Evolutionary conservation across 2,329 filamentous ascomycete genomes (phyloP).

Genomic region (Cercospora beticola): DNA sequence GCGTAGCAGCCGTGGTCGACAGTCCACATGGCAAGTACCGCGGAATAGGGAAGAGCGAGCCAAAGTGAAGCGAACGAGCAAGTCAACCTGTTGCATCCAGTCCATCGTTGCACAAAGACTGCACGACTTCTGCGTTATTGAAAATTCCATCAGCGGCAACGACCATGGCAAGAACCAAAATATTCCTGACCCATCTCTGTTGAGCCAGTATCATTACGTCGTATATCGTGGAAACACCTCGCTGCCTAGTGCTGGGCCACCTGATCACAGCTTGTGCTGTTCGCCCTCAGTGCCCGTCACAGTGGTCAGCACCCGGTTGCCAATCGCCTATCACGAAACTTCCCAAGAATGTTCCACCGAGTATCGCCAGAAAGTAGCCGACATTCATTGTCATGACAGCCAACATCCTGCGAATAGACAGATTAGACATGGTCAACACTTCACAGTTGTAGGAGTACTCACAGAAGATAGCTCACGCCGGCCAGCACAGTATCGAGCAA

Average conservation of each 20-base stretch:
- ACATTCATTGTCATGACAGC: slow-evolving; percentile 87
- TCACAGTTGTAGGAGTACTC: slow-evolving; percentile 45
- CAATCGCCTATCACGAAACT: slow-evolving; percentile 35
- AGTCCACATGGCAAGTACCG: too few species aligned
- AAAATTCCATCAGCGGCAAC: too few species aligned
- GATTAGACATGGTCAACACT: background rate
- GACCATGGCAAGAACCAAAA: too few species aligned
- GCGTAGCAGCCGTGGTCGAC: too few species aligned
- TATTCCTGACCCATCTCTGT: too few species aligned
- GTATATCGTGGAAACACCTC: background rate
- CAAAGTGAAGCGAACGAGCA: too few species aligned
- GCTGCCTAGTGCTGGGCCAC: background rate
- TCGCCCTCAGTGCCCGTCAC: slow-evolving; percentile 22
- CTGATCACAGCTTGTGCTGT: background rate
- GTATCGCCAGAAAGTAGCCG: slow-evolving; percentile 74
- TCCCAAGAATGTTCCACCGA: slow-evolving; percentile 76
- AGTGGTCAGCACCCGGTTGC: slow-evolving; percentile 23
- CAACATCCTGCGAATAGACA: slow-evolving; percentile 66
- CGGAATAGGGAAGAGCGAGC: too few species aligned
- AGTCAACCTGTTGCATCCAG: too few species aligned
- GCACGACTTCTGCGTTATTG: too few species aligned
- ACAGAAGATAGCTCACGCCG: slow-evolving; percentile 80
- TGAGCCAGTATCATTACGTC: background rate
- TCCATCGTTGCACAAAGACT: too few species aligned
- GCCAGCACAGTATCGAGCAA: slow-evolving; percentile 66